A percentile compares a stretch with the other conserved stretches of the same genome.
Evolutionary conservation across 2,329 filamentous ascomycete genomes (phyloP).

Genomic region (Ceratocystis destructans): DNA sequence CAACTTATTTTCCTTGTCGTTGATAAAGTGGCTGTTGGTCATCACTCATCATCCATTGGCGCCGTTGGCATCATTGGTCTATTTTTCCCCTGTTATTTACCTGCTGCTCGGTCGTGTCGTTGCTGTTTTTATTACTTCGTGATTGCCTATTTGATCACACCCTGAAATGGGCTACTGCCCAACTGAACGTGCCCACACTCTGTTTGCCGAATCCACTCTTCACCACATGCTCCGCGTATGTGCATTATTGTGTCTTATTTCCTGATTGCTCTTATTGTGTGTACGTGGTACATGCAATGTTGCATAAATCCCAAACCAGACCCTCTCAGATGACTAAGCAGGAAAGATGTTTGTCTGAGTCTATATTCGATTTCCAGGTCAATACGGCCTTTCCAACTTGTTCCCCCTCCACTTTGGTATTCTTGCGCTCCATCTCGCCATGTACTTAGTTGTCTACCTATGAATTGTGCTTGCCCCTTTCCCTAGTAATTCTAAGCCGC

Average conservation of each 20-base stretch:
- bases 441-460: neutral
- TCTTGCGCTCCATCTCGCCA: neutral
- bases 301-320: neutral
- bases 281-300: neutral
- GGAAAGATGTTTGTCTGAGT: too few species aligned
- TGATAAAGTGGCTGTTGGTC: too few species aligned
- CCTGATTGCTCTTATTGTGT: neutral
- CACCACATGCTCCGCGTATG: neutral
- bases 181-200: neutral
- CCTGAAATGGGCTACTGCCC: neutral
- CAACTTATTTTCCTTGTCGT: too few species aligned
- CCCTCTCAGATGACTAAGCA: neutral
- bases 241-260: neutral
- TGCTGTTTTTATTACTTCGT: neutral
- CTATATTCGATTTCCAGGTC: too few species aligned
- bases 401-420: too few species aligned
- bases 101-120: neutral
- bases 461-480: too few species aligned
- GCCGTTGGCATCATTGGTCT: neutral
- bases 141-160: neutral
- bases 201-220: neutral
- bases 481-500: neutral
- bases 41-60: too few species aligned
- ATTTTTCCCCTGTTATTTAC: neutral
- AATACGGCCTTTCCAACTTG: too few species aligned